A percentile compares a stretch with the other conserved stretches of the same genome.
Evolutionary conservation across 2,329 filamentous ascomycete genomes (phyloP).

Genomic region (Neurospora sp.): DNA sequence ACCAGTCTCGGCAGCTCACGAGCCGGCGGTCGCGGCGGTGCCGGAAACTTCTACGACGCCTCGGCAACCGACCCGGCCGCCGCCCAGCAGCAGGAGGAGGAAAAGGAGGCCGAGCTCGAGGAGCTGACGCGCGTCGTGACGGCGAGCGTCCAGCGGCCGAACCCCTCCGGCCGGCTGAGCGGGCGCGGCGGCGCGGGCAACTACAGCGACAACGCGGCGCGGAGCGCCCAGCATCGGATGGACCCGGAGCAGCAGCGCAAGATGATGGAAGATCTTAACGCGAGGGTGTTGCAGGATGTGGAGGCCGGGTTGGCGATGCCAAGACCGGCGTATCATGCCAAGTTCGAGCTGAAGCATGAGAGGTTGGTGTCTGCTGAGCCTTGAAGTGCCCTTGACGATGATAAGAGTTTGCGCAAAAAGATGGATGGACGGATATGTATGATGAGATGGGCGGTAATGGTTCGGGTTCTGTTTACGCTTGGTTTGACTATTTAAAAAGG

Average conservation of each 20-base stretch:
- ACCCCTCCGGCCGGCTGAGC: conserved; percentile 34
- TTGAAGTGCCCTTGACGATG: not conserved
- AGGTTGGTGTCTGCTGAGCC: conserved; percentile 1
- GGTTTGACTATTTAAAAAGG: not conserved
- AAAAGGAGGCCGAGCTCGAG: conserved; percentile 23
- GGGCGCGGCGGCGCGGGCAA: conserved; percentile 53
- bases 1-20: conserved; percentile 26
- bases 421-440: not conserved
- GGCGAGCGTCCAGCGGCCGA: conserved; percentile 18
- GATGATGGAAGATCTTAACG: conserved; percentile 31
- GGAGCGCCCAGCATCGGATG: conserved; percentile 16
- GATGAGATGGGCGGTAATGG: not conserved
- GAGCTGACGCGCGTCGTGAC: conserved; percentile 22
- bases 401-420: not conserved
- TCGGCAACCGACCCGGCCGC: conserved; percentile 23
- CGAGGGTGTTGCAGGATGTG: conserved; percentile 34
- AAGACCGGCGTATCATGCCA: conserved; percentile 30
- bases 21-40: conserved; percentile 46
- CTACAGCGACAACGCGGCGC: conserved; percentile 27
- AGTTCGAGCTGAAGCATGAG: conserved; percentile 18
- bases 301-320: conserved; percentile 38
- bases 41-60: conserved; percentile 47
- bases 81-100: conserved; percentile 19
- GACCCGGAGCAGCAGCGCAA: conserved; percentile 23
- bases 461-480: not conserved